These are phyloP conservation scores for Papiliotrema fonsecae DNA, from an alignment of 1,284 basidiomycete genomes.

Conservation along the genomic window DNA sequence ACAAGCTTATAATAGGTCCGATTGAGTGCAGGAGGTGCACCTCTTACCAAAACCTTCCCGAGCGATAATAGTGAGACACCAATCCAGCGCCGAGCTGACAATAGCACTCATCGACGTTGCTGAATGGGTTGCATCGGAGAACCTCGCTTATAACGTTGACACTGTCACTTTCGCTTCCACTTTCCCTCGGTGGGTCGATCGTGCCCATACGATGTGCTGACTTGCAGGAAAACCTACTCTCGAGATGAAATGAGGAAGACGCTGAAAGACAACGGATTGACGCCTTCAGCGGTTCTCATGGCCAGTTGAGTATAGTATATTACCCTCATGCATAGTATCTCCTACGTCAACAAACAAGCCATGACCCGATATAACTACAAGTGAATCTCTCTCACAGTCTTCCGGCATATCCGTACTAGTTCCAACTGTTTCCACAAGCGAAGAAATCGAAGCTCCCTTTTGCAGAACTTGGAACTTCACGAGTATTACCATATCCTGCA, in stretches of 20 bases:
- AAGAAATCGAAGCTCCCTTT: too few species aligned
- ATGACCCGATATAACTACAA: too few species aligned
- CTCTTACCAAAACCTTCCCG: conserved; percentile 70
- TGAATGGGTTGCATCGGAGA: conserved; percentile 76
- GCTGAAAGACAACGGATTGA: conserved; percentile 47
- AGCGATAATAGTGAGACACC: conserved; percentile 53
- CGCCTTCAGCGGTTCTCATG: conserved; percentile 45
- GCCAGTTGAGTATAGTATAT: too few species aligned
- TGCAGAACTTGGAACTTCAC: too few species aligned
- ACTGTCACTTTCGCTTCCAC: conserved; percentile 69
- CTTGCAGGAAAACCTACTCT: conserved; percentile 38
- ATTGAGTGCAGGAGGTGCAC: conserved; percentile 69
- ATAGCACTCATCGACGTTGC: conserved; percentile 74
- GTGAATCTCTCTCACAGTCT: too few species aligned
- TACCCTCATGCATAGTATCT: too few species aligned
- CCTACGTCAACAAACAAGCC: too few species aligned
- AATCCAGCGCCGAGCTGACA: conserved; percentile 1
- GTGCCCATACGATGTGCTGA: conserved; percentile 3
- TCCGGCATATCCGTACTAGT: too few species aligned
- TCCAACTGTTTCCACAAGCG: too few species aligned
- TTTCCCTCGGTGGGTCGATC: conserved; percentile 68
- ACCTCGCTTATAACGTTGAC: conserved; percentile 63
- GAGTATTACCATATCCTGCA: too few species aligned
- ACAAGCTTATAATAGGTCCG: conserved; percentile 56
- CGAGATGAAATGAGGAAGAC: conserved; percentile 42